These are phyloP conservation scores for Carpinus fangiana DNA, from an alignment of 306 rosid species.

Conservation along the genomic window DNA sequence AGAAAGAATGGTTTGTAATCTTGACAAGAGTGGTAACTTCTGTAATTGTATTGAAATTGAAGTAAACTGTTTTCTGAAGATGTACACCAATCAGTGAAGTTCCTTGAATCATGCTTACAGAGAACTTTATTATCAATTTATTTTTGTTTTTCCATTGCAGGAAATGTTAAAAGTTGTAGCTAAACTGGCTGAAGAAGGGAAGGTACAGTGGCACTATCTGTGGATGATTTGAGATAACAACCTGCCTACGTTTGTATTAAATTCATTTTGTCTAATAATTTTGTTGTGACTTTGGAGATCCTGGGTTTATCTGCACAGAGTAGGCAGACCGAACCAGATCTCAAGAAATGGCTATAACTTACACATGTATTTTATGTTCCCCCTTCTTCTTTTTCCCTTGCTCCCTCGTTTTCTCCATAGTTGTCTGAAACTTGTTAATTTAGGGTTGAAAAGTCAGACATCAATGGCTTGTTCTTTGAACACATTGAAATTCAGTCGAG, in stretches of 20 bases:
- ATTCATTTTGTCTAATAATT: not conserved
- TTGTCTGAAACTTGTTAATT: conserved; percentile 17
- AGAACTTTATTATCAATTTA: not conserved
- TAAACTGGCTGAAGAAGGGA: conserved; percentile 95
- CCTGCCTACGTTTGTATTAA: conserved; percentile 25
- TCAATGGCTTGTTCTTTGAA: conserved; percentile 1
- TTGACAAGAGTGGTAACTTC: not conserved
- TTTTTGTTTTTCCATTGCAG: conserved; percentile 38
- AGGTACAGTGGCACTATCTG: conserved; percentile 50
- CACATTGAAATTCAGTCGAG: not conserved
- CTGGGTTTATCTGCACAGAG: not conserved
- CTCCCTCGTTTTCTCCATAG: not conserved
- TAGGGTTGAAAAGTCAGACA: conserved; percentile 1
- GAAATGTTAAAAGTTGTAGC: conserved; percentile 81
- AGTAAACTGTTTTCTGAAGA: not conserved
- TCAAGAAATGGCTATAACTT: conserved; percentile 20
- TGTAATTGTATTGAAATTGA: not conserved
- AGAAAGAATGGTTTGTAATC: not conserved
- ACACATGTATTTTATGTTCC: not conserved
- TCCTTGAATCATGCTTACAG: not conserved
- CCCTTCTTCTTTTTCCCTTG: not conserved
- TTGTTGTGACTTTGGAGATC: not conserved
- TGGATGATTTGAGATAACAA: conserved; percentile 25
- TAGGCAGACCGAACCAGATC: conserved; percentile 3
- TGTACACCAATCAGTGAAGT: not conserved